Evolutionary conservation across 2,329 filamentous ascomycete species (phyloP).

Genomic region (Neoarthrinium moseri): DNA sequence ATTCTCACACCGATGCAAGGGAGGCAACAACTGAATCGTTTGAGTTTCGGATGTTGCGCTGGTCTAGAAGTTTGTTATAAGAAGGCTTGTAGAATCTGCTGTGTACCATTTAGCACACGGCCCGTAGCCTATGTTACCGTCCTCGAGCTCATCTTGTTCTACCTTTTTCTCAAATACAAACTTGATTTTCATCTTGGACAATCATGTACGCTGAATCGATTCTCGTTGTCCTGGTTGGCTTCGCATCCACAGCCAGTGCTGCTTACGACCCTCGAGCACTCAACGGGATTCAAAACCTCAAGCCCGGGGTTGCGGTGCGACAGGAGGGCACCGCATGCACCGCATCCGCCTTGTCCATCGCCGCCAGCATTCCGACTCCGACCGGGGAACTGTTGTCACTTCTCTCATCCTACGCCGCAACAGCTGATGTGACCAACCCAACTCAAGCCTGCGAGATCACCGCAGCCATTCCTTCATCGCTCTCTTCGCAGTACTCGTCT

Average conservation of each 20-base stretch:
- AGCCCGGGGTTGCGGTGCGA: constrained; percentile 10
- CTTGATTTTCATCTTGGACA: no score
- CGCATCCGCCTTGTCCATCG: constrained; percentile 7
- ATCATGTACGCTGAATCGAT: no score
- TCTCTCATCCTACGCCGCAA: constrained; percentile 10
- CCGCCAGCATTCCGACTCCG: constrained; percentile 10
- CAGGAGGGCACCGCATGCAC: constrained; percentile 9
- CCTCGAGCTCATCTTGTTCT: no score
- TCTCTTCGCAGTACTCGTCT: constrained; percentile 14
- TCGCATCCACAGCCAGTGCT: constrained; percentile 18
- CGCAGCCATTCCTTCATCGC: constrained; percentile 12
- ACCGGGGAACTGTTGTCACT: constrained; percentile 5
- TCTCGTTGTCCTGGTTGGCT: constrained; percentile 15
- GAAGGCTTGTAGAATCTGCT: no score
- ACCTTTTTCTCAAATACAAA: no score
- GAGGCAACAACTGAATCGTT: no score
- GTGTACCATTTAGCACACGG: no score
- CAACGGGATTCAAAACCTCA: constrained; percentile 12
- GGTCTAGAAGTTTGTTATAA: no score
- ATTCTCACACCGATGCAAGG: no score
- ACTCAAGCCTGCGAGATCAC: constrained; percentile 13
- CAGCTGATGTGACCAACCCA: constrained; percentile 11
- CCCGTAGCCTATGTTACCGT: no score
- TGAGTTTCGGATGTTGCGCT: no score
- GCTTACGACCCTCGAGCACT: constrained; percentile 15